These are phyloP conservation scores for Phytophthora cryptogea DNA, from an alignment of 352 stramenopile genomes.

Conservation along the genomic window DNA sequence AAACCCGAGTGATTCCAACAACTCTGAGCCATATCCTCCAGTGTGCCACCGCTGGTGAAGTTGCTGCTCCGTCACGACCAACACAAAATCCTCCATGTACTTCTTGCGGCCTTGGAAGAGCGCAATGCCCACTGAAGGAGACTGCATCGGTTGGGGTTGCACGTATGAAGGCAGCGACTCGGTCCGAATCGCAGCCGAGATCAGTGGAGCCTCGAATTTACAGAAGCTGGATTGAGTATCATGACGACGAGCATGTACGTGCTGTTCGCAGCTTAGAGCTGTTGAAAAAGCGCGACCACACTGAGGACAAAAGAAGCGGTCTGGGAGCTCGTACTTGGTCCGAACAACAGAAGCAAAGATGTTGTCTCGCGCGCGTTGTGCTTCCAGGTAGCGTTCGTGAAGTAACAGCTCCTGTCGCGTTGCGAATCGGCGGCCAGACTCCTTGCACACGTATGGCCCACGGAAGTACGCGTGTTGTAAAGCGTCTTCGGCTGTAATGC, in stretches of 20 bases:
- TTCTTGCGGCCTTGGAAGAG: slow-evolving; percentile 91
- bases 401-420: slow-evolving; percentile 62
- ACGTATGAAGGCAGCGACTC: slow-evolving; percentile 25
- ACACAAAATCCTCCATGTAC: slow-evolving; percentile 93
- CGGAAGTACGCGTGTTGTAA: slow-evolving; percentile 89
- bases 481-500: slow-evolving; percentile 80
- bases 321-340: slow-evolving; percentile 50
- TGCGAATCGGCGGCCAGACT: slow-evolving; percentile 65
- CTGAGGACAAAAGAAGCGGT: slow-evolving; percentile 58
- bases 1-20: slow-evolving; percentile 37
- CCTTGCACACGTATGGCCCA: slow-evolving; percentile 71
- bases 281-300: slow-evolving; percentile 71
- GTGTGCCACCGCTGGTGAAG: slow-evolving; percentile 14
- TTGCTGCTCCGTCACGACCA: slow-evolving; percentile 39
- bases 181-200: slow-evolving; percentile 23
- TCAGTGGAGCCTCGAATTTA: slow-evolving; percentile 43
- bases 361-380: slow-evolving; percentile 47
- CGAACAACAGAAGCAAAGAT: slow-evolving; percentile 63
- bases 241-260: slow-evolving; percentile 56
- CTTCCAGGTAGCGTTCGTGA: slow-evolving; percentile 68
- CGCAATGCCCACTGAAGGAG: slow-evolving; percentile 41
- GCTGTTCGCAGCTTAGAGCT: slow-evolving; percentile 61
- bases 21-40: neutral
- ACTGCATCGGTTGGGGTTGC: slow-evolving; percentile 5
- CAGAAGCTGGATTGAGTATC: slow-evolving; percentile 55